A percentile compares a stretch with the other conserved stretches of the same genome.
Evolutionary conservation across 371 early-diverging fungal species (phyloP).

Genomic region (Dinochytrium kinnereticum): DNA sequence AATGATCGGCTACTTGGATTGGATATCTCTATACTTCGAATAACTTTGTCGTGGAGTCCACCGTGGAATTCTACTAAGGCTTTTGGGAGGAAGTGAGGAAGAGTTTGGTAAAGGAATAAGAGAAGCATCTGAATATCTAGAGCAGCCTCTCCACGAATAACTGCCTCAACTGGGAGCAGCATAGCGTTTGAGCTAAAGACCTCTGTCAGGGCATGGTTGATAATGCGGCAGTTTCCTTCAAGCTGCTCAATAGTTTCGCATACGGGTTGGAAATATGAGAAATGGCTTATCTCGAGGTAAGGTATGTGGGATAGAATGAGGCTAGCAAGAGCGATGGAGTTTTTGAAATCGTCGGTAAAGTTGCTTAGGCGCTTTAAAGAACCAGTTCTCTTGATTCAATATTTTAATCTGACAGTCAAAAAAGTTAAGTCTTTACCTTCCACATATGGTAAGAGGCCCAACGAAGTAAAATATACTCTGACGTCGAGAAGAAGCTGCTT

Average conservation of each 20-base stretch:
- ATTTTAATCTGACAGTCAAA: neutral
- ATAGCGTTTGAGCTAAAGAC: slow-evolving; percentile 13
- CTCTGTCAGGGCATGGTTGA: slow-evolving; percentile 35
- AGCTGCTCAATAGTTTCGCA: slow-evolving; percentile 26
- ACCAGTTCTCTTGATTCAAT: slow-evolving; percentile 38
- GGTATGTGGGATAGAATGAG: slow-evolving; percentile 45
- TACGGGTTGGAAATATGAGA: slow-evolving; percentile 25
- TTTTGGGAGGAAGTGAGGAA: slow-evolving; percentile 49
- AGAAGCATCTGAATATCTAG: slow-evolving; percentile 46
- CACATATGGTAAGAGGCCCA: slow-evolving; percentile 50
- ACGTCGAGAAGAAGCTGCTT: slow-evolving; percentile 36
- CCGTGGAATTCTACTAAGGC: slow-evolving; percentile 46
- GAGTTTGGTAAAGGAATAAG: slow-evolving; percentile 53
- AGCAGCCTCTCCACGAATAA: slow-evolving; percentile 17
- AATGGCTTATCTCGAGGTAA: slow-evolving; percentile 25
- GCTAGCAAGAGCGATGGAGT: slow-evolving; percentile 34
- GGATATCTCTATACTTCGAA: slow-evolving; percentile 44
- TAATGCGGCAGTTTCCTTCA: slow-evolving; percentile 28
- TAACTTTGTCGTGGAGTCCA: slow-evolving; percentile 43
- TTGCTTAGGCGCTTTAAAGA: slow-evolving; percentile 25
- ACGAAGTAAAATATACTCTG: slow-evolving; percentile 42
- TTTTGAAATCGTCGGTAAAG: slow-evolving; percentile 45
- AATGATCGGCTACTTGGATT: slow-evolving; percentile 39
- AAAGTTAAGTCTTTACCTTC: slow-evolving; percentile 39
- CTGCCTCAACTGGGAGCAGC: slow-evolving; percentile 13